Conservation (phyloP, 2,329 filamentous ascomycete genomes). For the Cytospora leucostoma region DNA sequence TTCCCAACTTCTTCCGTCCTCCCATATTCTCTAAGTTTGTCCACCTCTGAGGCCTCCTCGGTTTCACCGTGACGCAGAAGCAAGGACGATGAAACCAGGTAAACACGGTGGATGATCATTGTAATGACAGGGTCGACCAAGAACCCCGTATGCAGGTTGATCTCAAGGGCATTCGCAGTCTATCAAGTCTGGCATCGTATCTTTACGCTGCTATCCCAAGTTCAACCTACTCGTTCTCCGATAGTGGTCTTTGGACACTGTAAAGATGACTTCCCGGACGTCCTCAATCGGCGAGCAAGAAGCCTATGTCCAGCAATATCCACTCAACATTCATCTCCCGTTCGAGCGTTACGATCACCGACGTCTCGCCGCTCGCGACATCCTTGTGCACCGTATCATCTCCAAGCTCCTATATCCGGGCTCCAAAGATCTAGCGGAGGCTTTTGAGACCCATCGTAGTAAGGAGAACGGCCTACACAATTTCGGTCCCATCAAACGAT, state of each 20-base stretch:
- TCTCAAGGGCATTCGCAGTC: too few species aligned
- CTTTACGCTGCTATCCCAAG: too few species aligned
- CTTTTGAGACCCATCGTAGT: slow-evolving; percentile 24
- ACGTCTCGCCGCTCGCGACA: slow-evolving; percentile 35
- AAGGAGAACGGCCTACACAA: slow-evolving; percentile 2
- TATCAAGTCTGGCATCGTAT: too few species aligned
- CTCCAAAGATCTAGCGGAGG: slow-evolving; percentile 17
- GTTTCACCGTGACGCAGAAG: too few species aligned
- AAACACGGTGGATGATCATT: too few species aligned
- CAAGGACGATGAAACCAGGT: too few species aligned
- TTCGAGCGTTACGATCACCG: slow-evolving; percentile 40
- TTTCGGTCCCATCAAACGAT: slow-evolving; percentile 30
- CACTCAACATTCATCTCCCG: slow-evolving; percentile 38
- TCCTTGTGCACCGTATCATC: slow-evolving; percentile 38
- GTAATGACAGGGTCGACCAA: too few species aligned
- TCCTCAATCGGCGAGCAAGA: neutral
- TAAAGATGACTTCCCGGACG: neutral
- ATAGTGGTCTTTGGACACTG: neutral
- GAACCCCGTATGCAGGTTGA: too few species aligned
- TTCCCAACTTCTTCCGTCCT: too few species aligned
- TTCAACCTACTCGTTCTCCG: too few species aligned
- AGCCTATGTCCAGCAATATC: slow-evolving; percentile 35
- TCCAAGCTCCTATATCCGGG: slow-evolving; percentile 35
- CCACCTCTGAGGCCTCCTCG: too few species aligned
- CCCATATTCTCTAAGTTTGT: too few species aligned